Percentiles rank a stretch among this genome's conserved stretches.
These are phyloP conservation scores for Colletotrichum brevisporum DNA, from an alignment of 2,329 filamentous ascomycete genomes.

Conservation along the genomic window DNA sequence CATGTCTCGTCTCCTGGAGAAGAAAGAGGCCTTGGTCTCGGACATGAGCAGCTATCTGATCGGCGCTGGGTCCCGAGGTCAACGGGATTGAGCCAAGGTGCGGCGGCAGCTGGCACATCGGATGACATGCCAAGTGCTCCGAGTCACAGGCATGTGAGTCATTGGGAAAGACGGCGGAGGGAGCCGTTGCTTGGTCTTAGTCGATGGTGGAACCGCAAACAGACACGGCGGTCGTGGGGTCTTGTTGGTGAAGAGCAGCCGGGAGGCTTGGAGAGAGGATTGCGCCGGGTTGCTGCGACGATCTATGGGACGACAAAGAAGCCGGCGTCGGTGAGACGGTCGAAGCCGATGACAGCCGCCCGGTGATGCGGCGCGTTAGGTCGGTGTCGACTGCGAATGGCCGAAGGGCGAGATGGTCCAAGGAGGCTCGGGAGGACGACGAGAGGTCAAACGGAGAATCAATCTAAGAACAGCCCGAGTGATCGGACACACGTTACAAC, in stretches of 20 bases:
- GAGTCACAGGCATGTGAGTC: not conserved
- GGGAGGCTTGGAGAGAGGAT: not conserved
- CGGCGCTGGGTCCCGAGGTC: not conserved
- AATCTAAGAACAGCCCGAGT: slow-evolving; percentile 1
- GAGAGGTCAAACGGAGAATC: slow-evolving; percentile 4
- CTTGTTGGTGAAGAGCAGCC: no score
- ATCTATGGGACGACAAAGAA: not conserved
- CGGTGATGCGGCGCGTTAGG: not conserved
- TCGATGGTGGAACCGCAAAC: no score
- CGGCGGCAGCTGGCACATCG: not conserved
- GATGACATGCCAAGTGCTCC: slow-evolving; percentile 1
- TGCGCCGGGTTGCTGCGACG: not conserved
- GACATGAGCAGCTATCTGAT: not conserved
- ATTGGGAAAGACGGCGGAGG: not conserved
- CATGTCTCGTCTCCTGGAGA: not conserved
- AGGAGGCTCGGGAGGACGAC: not conserved
- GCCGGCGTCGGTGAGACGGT: not conserved
- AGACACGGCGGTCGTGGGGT: no score
- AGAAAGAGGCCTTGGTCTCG: not conserved
- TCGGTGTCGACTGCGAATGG: not conserved
- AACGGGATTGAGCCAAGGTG: not conserved
- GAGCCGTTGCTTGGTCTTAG: not conserved
- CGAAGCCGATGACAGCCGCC: not conserved
- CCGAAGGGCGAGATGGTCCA: no score
- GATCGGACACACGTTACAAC: not conserved